These are phyloP conservation scores for Hypoxylon crocopeplum DNA, from an alignment of 495 filamentous ascomycete genomes.

Conservation along the genomic window DNA sequence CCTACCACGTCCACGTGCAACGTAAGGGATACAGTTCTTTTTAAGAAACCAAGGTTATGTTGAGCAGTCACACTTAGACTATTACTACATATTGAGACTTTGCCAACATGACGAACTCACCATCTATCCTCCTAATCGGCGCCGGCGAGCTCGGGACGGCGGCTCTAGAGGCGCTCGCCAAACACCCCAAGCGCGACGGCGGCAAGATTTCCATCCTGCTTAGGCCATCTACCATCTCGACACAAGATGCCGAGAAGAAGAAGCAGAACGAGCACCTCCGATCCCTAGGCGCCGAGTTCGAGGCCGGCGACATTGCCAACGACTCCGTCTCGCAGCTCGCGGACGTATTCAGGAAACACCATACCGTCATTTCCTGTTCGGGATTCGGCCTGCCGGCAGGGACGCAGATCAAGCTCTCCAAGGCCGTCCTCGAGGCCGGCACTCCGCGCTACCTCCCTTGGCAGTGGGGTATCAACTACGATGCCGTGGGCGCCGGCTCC, in stretches of 20 bases:
- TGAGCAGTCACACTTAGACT: background rate
- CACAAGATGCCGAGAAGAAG: conserved; percentile 40
- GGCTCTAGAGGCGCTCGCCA: conserved; percentile 56
- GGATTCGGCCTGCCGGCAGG: conserved; percentile 61
- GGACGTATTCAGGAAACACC: conserved; percentile 51
- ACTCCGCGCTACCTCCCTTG: conserved; percentile 62
- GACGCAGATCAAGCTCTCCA: conserved; percentile 57
- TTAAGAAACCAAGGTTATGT: background rate
- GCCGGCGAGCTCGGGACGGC: conserved; percentile 66
- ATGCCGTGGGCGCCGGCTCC: conserved; percentile 60
- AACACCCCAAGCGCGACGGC: conserved; percentile 44
- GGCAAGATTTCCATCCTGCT: conserved; percentile 56
- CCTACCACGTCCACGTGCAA: too few relatives aligned
- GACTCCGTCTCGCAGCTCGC: conserved; percentile 49
- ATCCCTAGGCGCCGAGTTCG: conserved; percentile 46
- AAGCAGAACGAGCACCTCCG: conserved; percentile 36
- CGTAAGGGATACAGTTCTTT: too few relatives aligned
- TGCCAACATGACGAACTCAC: background rate
- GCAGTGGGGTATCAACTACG: conserved; percentile 74
- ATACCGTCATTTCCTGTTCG: conserved; percentile 61
- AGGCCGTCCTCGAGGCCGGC: conserved; percentile 56
- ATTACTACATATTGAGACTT: background rate
- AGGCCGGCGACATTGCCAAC: conserved; percentile 56
- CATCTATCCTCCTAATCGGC: conserved; percentile 63
- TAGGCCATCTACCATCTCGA: conserved; percentile 51